Evolutionary conservation across 352 stramenopile genomes (phyloP).

Genomic region (Globisporangium alternatum): DNA sequence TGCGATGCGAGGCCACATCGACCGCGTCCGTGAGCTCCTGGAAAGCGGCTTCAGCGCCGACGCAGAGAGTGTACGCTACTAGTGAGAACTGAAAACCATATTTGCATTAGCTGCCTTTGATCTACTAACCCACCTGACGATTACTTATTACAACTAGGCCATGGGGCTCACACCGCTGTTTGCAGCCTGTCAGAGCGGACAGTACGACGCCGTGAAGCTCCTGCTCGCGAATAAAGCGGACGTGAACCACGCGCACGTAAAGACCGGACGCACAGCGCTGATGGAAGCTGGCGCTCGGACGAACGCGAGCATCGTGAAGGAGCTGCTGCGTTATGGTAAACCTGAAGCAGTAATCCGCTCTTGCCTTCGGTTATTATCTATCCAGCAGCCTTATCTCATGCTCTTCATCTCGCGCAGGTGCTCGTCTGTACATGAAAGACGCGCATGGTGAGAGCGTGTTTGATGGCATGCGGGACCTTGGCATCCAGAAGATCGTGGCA

Average conservation of each 20-base stretch:
- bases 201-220: slow-evolving; percentile 41
- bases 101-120: background rate
- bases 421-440: slow-evolving; percentile 39
- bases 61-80: slow-evolving; percentile 43
- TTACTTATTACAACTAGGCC: slow-evolving; percentile 25
- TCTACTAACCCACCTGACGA: background rate
- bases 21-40: slow-evolving; percentile 44
- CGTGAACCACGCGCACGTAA: slow-evolving; percentile 52
- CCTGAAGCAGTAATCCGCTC: background rate
- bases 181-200: slow-evolving; percentile 47
- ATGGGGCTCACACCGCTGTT: slow-evolving; percentile 69
- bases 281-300: slow-evolving; percentile 59
- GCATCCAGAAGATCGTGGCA: slow-evolving; percentile 30
- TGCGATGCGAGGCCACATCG: slow-evolving; percentile 52
- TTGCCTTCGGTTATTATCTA: background rate
- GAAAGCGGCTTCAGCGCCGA: slow-evolving; percentile 50
- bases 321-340: slow-evolving; percentile 59
- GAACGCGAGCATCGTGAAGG: slow-evolving; percentile 35
- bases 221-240: slow-evolving; percentile 42
- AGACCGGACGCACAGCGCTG: slow-evolving; percentile 48
- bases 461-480: slow-evolving; percentile 35
- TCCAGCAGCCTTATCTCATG: background rate
- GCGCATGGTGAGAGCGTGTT: slow-evolving; percentile 45
- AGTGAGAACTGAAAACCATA: background rate
- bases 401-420: slow-evolving; percentile 22